Evolutionary conservation across 208 protist species (phyloP).

Genomic region (Blechomonas ayalai): DNA sequence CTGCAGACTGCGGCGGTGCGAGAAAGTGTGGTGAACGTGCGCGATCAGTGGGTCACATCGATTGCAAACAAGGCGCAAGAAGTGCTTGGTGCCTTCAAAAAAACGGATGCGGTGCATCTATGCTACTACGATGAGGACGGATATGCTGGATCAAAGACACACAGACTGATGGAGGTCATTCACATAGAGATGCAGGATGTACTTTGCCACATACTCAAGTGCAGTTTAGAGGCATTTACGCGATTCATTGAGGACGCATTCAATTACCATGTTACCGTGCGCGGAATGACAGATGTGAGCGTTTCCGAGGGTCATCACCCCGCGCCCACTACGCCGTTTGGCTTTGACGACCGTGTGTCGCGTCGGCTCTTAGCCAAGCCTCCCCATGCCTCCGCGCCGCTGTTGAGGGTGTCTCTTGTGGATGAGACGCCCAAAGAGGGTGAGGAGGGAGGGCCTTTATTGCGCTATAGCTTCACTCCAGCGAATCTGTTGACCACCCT

Average conservation of each 20-base stretch:
- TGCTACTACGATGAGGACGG: constrained; percentile 73
- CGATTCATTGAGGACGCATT: constrained; percentile 73
- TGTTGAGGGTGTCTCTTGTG: constrained; percentile 51
- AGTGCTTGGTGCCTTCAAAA: constrained; percentile 19
- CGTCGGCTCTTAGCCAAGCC: constrained; percentile 20
- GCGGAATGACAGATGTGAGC: constrained; percentile 44
- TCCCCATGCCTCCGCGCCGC: constrained; percentile 36
- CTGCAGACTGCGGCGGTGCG: constrained; percentile 60
- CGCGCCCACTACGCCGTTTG: constrained; percentile 28
- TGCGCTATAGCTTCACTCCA: constrained; percentile 50
- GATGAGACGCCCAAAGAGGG: constrained; percentile 11
- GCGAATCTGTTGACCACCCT: constrained; percentile 58
- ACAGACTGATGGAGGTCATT: constrained; percentile 86
- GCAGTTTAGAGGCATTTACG: constrained; percentile 64
- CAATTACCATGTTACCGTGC: constrained; percentile 46
- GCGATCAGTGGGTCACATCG: constrained; percentile 68
- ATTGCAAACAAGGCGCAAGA: constrained; percentile 46
- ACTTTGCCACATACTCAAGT: constrained; percentile 61
- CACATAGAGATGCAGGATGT: constrained; percentile 93
- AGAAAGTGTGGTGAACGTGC: constrained; percentile 59
- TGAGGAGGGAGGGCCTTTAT: background rate
- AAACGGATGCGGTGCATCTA: constrained; percentile 60
- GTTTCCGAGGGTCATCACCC: constrained; percentile 23
- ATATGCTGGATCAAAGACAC: constrained; percentile 91
- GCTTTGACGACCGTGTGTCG: constrained; percentile 27